Evolutionary conservation across 2,329 filamentous ascomycete species (phyloP), one percentile per base, ranked within the genome.

Genomic region (Hymenoscyphus albidus): DNA sequence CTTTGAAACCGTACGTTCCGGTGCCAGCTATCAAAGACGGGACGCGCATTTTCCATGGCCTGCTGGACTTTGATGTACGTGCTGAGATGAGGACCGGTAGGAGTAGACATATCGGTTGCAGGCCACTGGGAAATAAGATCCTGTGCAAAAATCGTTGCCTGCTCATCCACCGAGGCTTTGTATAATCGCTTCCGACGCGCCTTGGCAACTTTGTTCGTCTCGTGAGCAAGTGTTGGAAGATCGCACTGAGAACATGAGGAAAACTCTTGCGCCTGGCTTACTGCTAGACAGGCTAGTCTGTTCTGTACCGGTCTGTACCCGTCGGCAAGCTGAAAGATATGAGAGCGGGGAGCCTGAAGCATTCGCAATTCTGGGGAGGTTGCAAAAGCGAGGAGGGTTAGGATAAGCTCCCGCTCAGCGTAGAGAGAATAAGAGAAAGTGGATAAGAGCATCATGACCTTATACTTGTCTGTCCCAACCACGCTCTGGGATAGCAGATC

Each of bases 371-470:
- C 40, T 2, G 69, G 65, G 1, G 70, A 62, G 10, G 70, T 73
- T 16, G 73, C 70, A 59, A 76, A 71, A 22, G 74, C 73, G 9
- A 77, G 65, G 5, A 78, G 67, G 0, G 74, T 72, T 32, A 73
- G 68, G 35, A 76, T 61, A 13, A 76, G 42, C n/a, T 66, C 48
- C 31, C 64, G 42, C 3, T 75, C 64, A 6, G 66, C 67, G 10
- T 71, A 31, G 35, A 65, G 48, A 0, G 70, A 69, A 61, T 70
- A 76, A 10, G 71, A 48, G 1, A 77, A 57, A 2, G 71, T 72
- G 4, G 69, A 67, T 10, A 77, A 66, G 16, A 71, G 67, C 2
- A 75, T 66, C 67, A 76, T 74, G 14, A 77, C 62, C 9, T 64
- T 67, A 54, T 73, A 76, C 58, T 69, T 74, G 59, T 73, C 70